Conservation (phyloP, 1,284 basidiomycete species). For the Meripilus lineatus region DNA sequence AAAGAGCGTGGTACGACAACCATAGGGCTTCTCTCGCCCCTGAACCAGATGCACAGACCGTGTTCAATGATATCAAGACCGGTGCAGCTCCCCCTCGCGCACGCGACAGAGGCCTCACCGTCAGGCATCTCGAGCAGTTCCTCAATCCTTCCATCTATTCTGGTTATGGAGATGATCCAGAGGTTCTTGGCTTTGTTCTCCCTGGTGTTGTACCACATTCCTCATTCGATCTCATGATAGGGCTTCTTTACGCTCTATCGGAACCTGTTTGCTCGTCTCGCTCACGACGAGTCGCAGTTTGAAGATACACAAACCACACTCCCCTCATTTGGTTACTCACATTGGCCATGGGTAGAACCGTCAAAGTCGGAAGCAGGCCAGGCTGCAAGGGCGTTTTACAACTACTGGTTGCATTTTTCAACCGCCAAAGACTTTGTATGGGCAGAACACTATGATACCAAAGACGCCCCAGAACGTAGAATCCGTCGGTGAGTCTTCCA, state of each 20-base stretch:
- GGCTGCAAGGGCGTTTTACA: slow-evolving; percentile 77
- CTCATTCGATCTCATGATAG: slow-evolving; percentile 34
- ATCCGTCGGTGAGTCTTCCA: slow-evolving; percentile 58
- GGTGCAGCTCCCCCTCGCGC: slow-evolving; percentile 67
- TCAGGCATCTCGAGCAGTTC: slow-evolving; percentile 82
- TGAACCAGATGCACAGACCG: slow-evolving; percentile 76
- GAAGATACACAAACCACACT: slow-evolving; percentile 41
- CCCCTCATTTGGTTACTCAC: slow-evolving; percentile 82
- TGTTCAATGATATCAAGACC: slow-evolving; percentile 80
- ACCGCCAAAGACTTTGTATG: slow-evolving; percentile 90
- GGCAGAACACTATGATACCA: slow-evolving; percentile 81
- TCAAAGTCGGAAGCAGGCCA: slow-evolving; percentile 38
- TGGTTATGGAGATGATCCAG: slow-evolving; percentile 64
- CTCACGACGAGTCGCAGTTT: slow-evolving; percentile 74
- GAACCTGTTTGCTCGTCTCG: slow-evolving; percentile 82
- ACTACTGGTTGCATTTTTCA: slow-evolving; percentile 82
- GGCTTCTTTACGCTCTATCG: slow-evolving; percentile 91
- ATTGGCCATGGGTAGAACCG: slow-evolving; percentile 63
- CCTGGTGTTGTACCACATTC: not conserved
- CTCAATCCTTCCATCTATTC: slow-evolving; percentile 77
- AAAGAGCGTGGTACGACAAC: slow-evolving; percentile 98
- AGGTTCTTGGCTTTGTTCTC: slow-evolving; percentile 43
- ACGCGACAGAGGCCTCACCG: slow-evolving; percentile 76
- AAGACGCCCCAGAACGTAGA: slow-evolving; percentile 84
- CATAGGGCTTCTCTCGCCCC: slow-evolving; percentile 84